Evolutionary conservation across 305 asterid genomes (phyloP).

Genomic region (Fraxinus xanthoxyloides): DNA sequence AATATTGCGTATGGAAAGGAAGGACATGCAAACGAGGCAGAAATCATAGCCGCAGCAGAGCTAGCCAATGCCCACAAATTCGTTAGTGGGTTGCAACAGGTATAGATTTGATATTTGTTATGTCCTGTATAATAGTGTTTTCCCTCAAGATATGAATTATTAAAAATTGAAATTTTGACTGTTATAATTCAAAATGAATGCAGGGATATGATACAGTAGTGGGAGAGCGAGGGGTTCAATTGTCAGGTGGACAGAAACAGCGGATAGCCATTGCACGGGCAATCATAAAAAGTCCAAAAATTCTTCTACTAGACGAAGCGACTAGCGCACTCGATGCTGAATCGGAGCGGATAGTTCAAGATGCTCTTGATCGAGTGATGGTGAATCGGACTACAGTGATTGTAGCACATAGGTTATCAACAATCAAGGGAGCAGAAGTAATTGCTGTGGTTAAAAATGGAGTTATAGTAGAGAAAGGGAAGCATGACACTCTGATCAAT

Average conservation of each 20-base stretch:
- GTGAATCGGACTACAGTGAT: slow-evolving; percentile 73
- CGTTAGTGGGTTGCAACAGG: slow-evolving; percentile 68
- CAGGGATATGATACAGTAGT: slow-evolving; percentile 77
- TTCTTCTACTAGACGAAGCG: slow-evolving; percentile 80
- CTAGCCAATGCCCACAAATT: slow-evolving; percentile 86
- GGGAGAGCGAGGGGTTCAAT: slow-evolving; percentile 82
- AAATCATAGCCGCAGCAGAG: slow-evolving; percentile 70
- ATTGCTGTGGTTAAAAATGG: slow-evolving; percentile 88
- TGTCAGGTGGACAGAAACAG: slow-evolving; percentile 92
- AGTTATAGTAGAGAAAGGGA: slow-evolving; percentile 76
- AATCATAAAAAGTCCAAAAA: slow-evolving; percentile 64
- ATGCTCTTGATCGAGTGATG: slow-evolving; percentile 74
- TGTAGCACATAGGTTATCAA: slow-evolving; percentile 83
- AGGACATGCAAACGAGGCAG: slow-evolving; percentile 77
- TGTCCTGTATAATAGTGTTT: neutral
- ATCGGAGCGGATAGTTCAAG: slow-evolving; percentile 81
- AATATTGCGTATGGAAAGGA: slow-evolving; percentile 82
- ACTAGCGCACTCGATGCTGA: slow-evolving; percentile 86
- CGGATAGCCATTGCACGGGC: slow-evolving; percentile 94
- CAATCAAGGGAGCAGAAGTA: slow-evolving; percentile 66
- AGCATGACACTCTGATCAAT: slow-evolving; percentile 57
- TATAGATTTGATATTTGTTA: neutral
- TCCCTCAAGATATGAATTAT: neutral
- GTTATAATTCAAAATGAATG: neutral
- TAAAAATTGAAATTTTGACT: neutral